Conservation (phyloP, 73 alveolate species). For the Paramecium caudatum region DNA sequence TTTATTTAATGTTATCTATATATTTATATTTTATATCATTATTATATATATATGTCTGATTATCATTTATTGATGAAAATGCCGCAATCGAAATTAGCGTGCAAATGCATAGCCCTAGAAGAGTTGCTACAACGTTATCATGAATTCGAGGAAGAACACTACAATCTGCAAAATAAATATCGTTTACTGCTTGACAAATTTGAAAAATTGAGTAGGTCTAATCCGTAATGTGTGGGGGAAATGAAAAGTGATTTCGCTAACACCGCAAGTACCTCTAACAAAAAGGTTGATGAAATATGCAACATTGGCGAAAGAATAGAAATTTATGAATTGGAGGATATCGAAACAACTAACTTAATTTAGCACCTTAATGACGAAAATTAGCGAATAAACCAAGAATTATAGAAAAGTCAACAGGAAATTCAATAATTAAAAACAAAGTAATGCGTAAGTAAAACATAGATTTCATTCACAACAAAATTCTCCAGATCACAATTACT, state of each 20-base stretch:
- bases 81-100: not conserved
- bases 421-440: conserved; percentile 1
- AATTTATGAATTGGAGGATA: not conserved
- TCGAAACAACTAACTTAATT: not conserved
- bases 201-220: not conserved
- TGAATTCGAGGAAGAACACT: not conserved
- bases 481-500: conserved; percentile 2
- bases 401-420: not conserved
- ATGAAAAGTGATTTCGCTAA: not conserved
- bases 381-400: not conserved
- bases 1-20: too few species aligned
- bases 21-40: too few species aligned
- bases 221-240: too few species aligned
- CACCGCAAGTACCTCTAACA: not conserved
- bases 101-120: not conserved
- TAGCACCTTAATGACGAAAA: not conserved
- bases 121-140: not conserved
- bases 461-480: not conserved
- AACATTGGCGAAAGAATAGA: not conserved
- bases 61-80: not conserved
- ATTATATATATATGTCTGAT: not conserved
- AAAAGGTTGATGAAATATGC: not conserved
- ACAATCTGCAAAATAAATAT: not conserved
- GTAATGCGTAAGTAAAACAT: not conserved
- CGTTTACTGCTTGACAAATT: not conserved